phyloP scores from a whole-genome alignment of 1,284 basidiomycete genomes.

The Pseudozyma flocculosa region DNA sequence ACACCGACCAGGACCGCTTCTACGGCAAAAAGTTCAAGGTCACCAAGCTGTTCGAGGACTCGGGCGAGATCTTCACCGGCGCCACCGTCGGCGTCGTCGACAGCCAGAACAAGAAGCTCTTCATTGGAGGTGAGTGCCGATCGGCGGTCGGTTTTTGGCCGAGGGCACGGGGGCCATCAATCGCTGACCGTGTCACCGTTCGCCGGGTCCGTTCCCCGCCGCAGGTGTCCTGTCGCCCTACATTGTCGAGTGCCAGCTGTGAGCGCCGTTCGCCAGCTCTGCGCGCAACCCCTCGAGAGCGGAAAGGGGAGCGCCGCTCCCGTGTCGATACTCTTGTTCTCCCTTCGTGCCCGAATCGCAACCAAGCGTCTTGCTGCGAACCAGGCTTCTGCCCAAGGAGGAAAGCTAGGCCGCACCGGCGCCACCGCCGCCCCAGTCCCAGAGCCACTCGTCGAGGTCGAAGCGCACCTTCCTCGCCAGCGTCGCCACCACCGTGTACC shows the following conservation, averaged over 20 bases:
- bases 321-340: too few species aligned
- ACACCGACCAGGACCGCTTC: conserved; percentile 32
- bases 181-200: too few species aligned
- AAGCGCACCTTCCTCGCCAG: conserved; percentile 34
- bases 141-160: too few species aligned
- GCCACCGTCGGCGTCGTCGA: conserved; percentile 34
- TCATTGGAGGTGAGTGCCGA: conserved; percentile 5
- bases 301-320: too few species aligned
- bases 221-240: conserved; percentile 1
- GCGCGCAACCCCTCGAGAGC: too few species aligned
- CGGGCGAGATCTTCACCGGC: conserved; percentile 16
- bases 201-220: too few species aligned
- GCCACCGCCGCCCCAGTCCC: conserved; percentile 34
- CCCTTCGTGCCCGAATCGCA: too few species aligned
- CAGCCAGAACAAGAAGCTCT: conserved; percentile 6
- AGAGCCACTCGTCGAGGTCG: conserved; percentile 40
- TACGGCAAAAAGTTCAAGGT: conserved; percentile 48
- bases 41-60: conserved; percentile 41
- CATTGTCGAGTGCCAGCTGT: not conserved
- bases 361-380: too few species aligned
- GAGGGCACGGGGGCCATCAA: too few species aligned
- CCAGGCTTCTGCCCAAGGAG: too few species aligned
- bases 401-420: not conserved
- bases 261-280: too few species aligned
- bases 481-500: conserved; percentile 19